Base-by-base conservation (phyloP, 176 grass and related monocot genomes). In the Eleusine coracana region DNA sequence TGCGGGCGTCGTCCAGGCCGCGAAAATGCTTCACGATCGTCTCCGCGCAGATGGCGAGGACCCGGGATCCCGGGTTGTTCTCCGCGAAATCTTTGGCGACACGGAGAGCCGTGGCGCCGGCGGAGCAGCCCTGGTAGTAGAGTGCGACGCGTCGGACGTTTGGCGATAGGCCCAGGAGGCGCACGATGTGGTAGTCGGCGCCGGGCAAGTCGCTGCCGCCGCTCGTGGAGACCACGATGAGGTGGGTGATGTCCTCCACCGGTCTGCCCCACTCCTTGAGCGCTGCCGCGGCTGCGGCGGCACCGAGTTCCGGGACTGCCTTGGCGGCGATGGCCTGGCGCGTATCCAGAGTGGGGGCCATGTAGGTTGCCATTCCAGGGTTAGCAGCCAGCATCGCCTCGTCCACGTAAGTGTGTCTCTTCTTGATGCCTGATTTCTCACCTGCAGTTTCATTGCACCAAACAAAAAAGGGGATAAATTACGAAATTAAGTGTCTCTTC, bases 71-170 rank as follows among this genome's bases (percentile, higher is more conserved):
- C 6, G 67, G 31, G 80, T 88, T 84, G 66, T 88, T 88, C 86
- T 88, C 86, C 37, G 86, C 86, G 31, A 88, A 38, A 63, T 88
- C 86, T 80, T 88, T 88, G 27, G 86, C 86, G 38, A 88, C 12
- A 1, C 49, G 49, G 13, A 51, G 49, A 1, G 49, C 49, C 3
- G 49, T 13, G 49, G 13, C 12, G 49, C 49, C 49, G 6, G 51
- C 74, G 42, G 55, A 58, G 80, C 80, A 84, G 18, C 74, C 86
- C 17, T 73, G 80, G 67, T 84, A 66, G 64, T 88, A 88, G 14
- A 88, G 20, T 39, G 51, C 77, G 3, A 84, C 49, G 14, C 86
- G 80, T 0, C 71, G 60, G 40, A 79, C 74, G 41, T 73, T 34
- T 34, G 56, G 65, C 25, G 73, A 27, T 0, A 88, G 79, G 18